Conservation (phyloP, 2,329 filamentous ascomycete species). For the Phialophora macrospora region DNA sequence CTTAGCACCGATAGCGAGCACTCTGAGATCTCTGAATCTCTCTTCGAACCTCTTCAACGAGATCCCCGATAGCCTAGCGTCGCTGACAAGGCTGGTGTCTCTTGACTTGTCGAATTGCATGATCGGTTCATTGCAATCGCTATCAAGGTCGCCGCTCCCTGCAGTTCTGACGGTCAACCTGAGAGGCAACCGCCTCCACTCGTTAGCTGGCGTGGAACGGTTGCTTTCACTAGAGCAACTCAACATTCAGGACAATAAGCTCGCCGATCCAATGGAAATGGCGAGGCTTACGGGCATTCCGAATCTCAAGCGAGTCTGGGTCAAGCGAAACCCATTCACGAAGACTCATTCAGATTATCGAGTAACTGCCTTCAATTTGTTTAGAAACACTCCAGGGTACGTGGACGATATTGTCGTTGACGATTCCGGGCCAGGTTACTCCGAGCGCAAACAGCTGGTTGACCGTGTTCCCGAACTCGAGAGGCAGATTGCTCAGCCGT, state of each 20-base stretch:
- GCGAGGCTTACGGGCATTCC: conserved; percentile 88
- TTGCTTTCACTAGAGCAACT: conserved; percentile 86
- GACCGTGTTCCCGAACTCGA: conserved; percentile 79
- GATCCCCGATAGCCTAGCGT: conserved; percentile 87
- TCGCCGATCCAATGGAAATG: conserved; percentile 89
- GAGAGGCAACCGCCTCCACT: conserved; percentile 82
- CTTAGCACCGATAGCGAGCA: conserved; percentile 81
- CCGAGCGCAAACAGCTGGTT: conserved; percentile 80
- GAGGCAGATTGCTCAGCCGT: conserved; percentile 56
- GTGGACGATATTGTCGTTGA: conserved; percentile 91
- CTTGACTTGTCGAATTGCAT: conserved; percentile 96
- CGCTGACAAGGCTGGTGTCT: conserved; percentile 83
- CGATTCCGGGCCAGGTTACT: conserved; percentile 77
- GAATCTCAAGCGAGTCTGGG: conserved; percentile 89
- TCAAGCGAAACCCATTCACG: conserved; percentile 88
- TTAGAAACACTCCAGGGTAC: conserved; percentile 86
- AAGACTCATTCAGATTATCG: conserved; percentile 85
- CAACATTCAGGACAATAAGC: conserved; percentile 85
- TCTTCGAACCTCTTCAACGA: conserved; percentile 93
- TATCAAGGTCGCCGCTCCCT: conserved; percentile 82
- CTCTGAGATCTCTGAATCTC: conserved; percentile 87
- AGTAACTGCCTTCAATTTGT: conserved; percentile 92
- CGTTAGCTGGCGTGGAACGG: conserved; percentile 87
- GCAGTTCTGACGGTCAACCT: conserved; percentile 93
- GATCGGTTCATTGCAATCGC: conserved; percentile 90